A percentile compares a stretch with the other conserved stretches of the same genome.
Evolutionary conservation across 2,329 filamentous ascomycete species (phyloP).

Genomic region (Paecilomyces niveus): DNA sequence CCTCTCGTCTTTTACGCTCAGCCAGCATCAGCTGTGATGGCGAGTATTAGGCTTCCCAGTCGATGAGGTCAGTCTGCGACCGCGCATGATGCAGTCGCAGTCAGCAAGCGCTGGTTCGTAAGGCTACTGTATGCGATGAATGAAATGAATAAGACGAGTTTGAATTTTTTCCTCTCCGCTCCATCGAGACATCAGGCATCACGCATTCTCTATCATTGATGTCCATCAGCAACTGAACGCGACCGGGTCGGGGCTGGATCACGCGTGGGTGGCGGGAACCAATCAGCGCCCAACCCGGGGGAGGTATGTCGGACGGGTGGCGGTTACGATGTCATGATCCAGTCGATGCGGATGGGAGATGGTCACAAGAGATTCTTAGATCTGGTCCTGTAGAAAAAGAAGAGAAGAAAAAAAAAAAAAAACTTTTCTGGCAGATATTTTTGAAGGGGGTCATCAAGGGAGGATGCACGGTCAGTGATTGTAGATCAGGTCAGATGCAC

Average conservation of each 20-base stretch:
- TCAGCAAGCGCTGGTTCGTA: no score
- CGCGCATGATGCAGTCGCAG: no score
- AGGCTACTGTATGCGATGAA: no score
- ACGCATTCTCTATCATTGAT: no score
- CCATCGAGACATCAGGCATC: not conserved
- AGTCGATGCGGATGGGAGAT: not conserved
- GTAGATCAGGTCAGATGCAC: no score
- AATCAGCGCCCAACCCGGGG: not conserved
- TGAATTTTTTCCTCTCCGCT: not conserved
- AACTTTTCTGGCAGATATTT: not conserved
- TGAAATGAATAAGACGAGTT: no score
- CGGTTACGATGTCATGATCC: not conserved
- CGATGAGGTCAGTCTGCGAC: not conserved
- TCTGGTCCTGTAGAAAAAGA: not conserved
- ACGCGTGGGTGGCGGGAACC: not conserved
- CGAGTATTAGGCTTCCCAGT: not conserved
- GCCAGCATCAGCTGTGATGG: no score
- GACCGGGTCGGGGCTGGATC: not conserved
- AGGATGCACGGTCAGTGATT: not conserved
- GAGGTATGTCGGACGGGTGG: not conserved
- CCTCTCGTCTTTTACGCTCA: no score
- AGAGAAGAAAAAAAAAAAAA: constrained; percentile 8
- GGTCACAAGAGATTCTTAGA: constrained; percentile 1
- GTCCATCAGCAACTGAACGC: not conserved
- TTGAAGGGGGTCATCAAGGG: not conserved